These are phyloP conservation scores for Fusarium redolens DNA, from an alignment of 2,329 filamentous ascomycete genomes.

Conservation along the genomic window DNA sequence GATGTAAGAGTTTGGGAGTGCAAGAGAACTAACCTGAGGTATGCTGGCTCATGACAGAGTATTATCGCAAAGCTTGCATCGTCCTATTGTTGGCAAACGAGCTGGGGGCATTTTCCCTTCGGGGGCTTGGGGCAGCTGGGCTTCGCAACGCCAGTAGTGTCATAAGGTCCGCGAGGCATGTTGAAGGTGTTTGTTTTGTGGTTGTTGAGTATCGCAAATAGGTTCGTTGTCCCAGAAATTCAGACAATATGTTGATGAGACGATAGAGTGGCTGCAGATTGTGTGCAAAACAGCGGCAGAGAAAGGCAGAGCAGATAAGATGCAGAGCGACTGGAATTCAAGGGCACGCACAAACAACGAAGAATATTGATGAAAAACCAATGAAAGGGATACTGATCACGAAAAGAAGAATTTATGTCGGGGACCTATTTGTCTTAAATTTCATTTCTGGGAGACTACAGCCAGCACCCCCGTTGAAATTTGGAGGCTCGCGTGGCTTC, in stretches of 20 bases:
- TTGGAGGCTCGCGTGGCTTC: conserved; percentile 39
- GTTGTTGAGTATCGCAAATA: conserved; percentile 1
- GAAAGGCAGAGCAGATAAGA: conserved; percentile 23
- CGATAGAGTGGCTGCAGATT: conserved; percentile 26
- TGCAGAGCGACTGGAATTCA: conserved; percentile 34
- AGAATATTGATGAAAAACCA: conserved; percentile 34
- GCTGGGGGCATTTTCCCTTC: conserved; percentile 43
- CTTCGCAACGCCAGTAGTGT: conserved; percentile 53
- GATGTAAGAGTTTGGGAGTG: neutral
- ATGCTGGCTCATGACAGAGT: conserved; percentile 30
- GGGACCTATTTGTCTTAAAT: conserved; percentile 42
- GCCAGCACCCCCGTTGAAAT: conserved; percentile 29
- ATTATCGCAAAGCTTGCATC: conserved; percentile 13
- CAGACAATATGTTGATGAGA: conserved; percentile 21
- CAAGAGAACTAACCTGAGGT: conserved; percentile 28
- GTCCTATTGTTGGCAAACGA: conserved; percentile 25
- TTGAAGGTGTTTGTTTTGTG: conserved; percentile 23
- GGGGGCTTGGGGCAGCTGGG: conserved; percentile 52
- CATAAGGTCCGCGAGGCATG: conserved; percentile 54
- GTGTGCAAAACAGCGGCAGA: conserved; percentile 21
- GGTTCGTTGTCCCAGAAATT: conserved; percentile 25
- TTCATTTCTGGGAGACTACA: conserved; percentile 20
- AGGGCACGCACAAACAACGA: conserved; percentile 36
- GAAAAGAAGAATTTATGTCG: conserved; percentile 33
- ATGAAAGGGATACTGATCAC: conserved; percentile 31